Evolutionary conservation across 208 protist genomes (phyloP), one percentile per base, ranked within the genome.

Genomic region (Acanthamoeba royreba): DNA sequence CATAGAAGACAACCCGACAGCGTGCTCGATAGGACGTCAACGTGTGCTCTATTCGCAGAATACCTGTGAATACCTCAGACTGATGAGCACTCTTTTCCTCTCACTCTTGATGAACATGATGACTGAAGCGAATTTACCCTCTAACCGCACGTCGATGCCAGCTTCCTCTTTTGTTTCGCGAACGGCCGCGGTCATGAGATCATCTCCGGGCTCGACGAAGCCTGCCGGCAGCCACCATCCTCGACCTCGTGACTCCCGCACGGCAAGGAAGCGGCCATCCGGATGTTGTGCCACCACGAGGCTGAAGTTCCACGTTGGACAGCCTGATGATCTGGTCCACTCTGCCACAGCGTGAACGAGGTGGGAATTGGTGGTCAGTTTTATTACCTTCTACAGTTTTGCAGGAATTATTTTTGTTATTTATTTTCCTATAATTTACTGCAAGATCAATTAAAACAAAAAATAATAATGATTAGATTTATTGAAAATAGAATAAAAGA

Each of bases 261-360:
- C 81, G 3, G 81, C 81, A 22, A 88, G 81, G 45, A 88, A 88
- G 81, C 81, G 81, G 49, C 81, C 81, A n/a, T 88, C 81, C 1
- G 45, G 81, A n/a, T 88, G 81, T 47, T 88, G 81, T 25, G 61
- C 81, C 8, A 88, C 81, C 81, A 88, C 81, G 4, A 88, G 40
- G 52, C 49, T 63, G 52, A 88, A 88, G 81, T 63, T 88, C 81
- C 81, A 88, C 22, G 81, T 88, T 13, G 81, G 81, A 22, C 81
- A 88, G 45, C 81, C 81, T 17, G 81, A 46, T 19, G 38, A 31
- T 25, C 81, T 53, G n/a, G 15, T 63, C 81, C 81, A 88, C 31
- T 88, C 52, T 55, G 81, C 8, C 49, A 55, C 49, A 55, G 49
- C 49, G 9, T 25, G 49, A 55, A 55, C 49, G 49, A 19, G 49